Evolutionary conservation across 176 grass and related monocot species (phyloP), one percentile per base, ranked within the genome.

Genomic region (Raddia guianensis): DNA sequence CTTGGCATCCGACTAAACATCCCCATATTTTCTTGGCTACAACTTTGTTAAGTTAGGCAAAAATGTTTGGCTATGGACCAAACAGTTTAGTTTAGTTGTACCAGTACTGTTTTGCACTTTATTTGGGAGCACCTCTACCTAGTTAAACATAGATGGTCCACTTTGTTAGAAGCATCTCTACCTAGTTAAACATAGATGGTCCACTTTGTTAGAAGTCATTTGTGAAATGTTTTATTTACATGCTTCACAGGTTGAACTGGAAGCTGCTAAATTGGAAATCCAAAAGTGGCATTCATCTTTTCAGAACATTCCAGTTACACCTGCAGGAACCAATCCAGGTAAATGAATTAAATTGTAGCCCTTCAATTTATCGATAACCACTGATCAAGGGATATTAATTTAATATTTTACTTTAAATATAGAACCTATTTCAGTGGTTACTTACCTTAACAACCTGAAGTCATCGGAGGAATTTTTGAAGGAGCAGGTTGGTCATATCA

Each of bases 231-330:
- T 74, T 15, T 57, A 47, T 71, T 88, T 72, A 44, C 18, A 49
- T 89, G 53, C 66, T 27, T 72, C 9, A 55, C 76, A 99, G 93
- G 85, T 71, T 76, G 93, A 95, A 61, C 79, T 93, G 56, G 89
- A 89, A 88, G 80, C 76, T 81, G 87, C 91, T 19, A 99, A 90
- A 80, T 96, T 65, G 49, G 97, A 99, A 89, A 93, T 91, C 48
- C 91, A 99, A 52, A 99, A 96, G 84, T 99, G 97, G 97, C 87
- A 93, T 88, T 90, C 76, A 65, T 72, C 93, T 73, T 99, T 99
- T 95, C 89, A 93, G 76, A 93, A 84, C 73, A 89, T 91, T 70
- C 76, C 93, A 82, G 89, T 70, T 63, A 82, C 81, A 64, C 88
- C 90, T 80, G 65, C 89, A 60, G 92, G 88, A 69, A 87, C 82